phyloP scores from a whole-genome alignment of 2,329 filamentous ascomycete species.

The Diatrype stigma region DNA sequence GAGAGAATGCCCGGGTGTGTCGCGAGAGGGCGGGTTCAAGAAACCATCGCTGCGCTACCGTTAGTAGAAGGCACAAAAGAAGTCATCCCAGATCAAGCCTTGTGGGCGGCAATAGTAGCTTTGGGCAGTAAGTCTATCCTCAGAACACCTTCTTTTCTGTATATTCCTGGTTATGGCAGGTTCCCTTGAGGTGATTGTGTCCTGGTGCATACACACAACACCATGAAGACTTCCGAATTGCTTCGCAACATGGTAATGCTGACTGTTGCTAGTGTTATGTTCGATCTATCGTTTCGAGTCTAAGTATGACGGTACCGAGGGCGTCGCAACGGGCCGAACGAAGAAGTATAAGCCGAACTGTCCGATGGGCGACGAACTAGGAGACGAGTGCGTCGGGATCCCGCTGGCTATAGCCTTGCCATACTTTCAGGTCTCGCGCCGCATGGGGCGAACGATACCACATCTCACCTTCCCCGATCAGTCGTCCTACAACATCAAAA shows the following conservation, averaged over 20 bases:
- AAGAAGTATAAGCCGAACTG: slow-evolving; percentile 32
- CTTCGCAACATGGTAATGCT: background rate
- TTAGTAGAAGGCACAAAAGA: slow-evolving; percentile 46
- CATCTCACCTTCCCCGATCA: slow-evolving; percentile 51
- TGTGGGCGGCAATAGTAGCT: slow-evolving; percentile 50
- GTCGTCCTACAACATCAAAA: slow-evolving; percentile 48
- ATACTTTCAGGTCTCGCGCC: slow-evolving; percentile 45
- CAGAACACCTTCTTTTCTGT: too few relatives aligned
- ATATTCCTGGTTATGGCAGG: too few relatives aligned
- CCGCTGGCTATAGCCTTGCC: slow-evolving; percentile 45
- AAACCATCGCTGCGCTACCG: slow-evolving; percentile 44
- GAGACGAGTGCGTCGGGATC: slow-evolving; percentile 46
- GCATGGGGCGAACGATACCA: slow-evolving; percentile 48
- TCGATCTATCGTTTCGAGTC: slow-evolving; percentile 51
- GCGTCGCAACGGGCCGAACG: slow-evolving; percentile 33
- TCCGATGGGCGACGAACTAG: slow-evolving; percentile 46
- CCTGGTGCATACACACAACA: too few relatives aligned
- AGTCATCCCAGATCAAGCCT: slow-evolving; percentile 45
- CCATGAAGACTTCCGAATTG: background rate
- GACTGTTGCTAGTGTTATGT: slow-evolving; percentile 34
- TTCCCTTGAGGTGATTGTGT: too few relatives aligned
- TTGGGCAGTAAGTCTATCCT: slow-evolving; percentile 31
- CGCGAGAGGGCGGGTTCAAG: slow-evolving; percentile 44
- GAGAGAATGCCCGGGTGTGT: slow-evolving; percentile 51
- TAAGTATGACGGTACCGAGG: slow-evolving; percentile 47